Evolutionary conservation across 23 red algal species (phyloP).

Genomic region (Cyanidium caldarium): DNA sequence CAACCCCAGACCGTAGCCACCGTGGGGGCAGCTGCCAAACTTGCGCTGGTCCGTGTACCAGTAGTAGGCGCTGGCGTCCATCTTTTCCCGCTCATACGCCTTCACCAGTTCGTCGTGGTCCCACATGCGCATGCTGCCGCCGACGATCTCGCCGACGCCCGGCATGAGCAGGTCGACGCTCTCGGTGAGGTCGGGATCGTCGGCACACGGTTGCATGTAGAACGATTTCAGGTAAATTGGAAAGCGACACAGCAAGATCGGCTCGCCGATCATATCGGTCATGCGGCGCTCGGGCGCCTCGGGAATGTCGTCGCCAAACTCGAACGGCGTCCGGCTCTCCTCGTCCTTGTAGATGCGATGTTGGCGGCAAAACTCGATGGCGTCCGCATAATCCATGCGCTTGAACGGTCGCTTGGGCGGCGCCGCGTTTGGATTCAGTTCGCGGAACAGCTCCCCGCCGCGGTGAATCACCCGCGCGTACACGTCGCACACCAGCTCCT

Average conservation of each 20-base stretch:
- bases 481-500: slow-evolving; percentile 79
- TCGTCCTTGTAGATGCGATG: slow-evolving; percentile 93
- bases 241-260: slow-evolving; percentile 73
- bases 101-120: slow-evolving; percentile 58
- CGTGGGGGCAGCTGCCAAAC: slow-evolving; percentile 83
- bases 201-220: slow-evolving; percentile 92
- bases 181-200: slow-evolving; percentile 67
- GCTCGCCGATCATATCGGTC: slow-evolving; percentile 86
- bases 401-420: slow-evolving; percentile 63
- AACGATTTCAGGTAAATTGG: slow-evolving; percentile 79
- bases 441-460: slow-evolving; percentile 36
- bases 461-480: slow-evolving; percentile 47
- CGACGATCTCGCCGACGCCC: slow-evolving; percentile 90
- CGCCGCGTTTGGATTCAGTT: slow-evolving; percentile 29
- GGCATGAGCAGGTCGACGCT: slow-evolving; percentile 74
- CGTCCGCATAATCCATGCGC: slow-evolving; percentile 82
- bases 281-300: slow-evolving; percentile 85
- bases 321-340: slow-evolving; percentile 61
- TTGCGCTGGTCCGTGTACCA: slow-evolving; percentile 98
- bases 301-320: slow-evolving; percentile 92
- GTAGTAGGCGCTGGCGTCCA: slow-evolving; percentile 78
- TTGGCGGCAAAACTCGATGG: slow-evolving; percentile 71
- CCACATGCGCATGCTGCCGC: slow-evolving; percentile 87
- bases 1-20: slow-evolving; percentile 87
- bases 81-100: slow-evolving; percentile 78